Evolutionary conservation across 176 grass and related monocot genomes (phyloP), one percentile per base, ranked within the genome.

Genomic region (Typha latifolia): DNA sequence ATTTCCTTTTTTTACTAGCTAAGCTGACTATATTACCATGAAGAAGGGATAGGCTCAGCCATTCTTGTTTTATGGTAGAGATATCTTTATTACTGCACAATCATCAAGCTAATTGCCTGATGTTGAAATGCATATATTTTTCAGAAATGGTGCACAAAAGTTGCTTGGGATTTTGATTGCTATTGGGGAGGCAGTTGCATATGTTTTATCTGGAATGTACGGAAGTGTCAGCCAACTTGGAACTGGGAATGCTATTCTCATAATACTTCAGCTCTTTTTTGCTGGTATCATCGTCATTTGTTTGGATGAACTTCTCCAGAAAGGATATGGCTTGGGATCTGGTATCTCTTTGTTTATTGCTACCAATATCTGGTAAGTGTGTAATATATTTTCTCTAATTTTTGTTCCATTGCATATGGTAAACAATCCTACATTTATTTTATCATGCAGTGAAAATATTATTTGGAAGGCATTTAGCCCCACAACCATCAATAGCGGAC

Each of bases 241-340:
- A 63, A 81, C 71, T 70, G 79, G 79, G 26, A 81, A 75, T 69
- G 79, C 71, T 27, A 84, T 84, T 67, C 74, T 84, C 15, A 84
- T 79, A 31, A 84, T 84, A 71, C 82, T 84, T 66, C 76, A 84
- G 61, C 76, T 84, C 16, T 84, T 84, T 77, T 79, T 84, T 55
- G 82, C 76, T 32, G 82, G 71, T 26, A 84, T 84, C 61, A 84
- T 78, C 23, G 74, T 83, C 57, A 83, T 83, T 37, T 83, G 81
- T 56, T 67, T 83, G 14, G 81, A 83, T 78, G 81, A 83, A 67
- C 70, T 78, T 70, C 70, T 78, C n/a, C 74, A 78, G 47, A 78
- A 83, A 62, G 81, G 74, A 66, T 83, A 78, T 83, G 81, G 81
- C 53, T 62, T 83, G 21, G 74, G 81, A 63, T 83, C 81, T 63